Conservation (phyloP, 345 rosid genomes). For the Acer campestre region DNA sequence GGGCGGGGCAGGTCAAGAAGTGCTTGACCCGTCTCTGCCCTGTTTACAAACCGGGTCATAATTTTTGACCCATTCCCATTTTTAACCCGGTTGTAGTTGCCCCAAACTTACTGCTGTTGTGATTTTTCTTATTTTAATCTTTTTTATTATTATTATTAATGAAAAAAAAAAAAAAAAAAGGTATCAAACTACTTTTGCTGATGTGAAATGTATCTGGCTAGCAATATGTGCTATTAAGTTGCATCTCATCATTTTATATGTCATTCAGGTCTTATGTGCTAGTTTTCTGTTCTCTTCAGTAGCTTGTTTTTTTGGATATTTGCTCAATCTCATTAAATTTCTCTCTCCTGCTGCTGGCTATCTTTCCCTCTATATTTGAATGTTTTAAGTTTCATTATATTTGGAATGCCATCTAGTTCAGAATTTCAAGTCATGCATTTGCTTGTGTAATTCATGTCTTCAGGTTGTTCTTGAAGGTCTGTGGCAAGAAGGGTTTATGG, state of each 20-base stretch:
- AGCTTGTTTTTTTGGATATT: background rate
- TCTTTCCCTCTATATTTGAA: background rate
- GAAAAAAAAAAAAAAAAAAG: too few relatives aligned
- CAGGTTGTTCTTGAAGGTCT: conserved; percentile 95
- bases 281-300: conserved; percentile 5
- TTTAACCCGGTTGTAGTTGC: too few relatives aligned
- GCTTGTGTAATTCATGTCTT: conserved; percentile 10
- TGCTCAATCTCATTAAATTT: conserved; percentile 1
- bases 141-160: too few relatives aligned
- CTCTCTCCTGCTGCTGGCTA: background rate
- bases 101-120: too few relatives aligned
- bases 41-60: too few relatives aligned
- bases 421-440: background rate
- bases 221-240: background rate
- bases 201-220: background rate
- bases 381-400: background rate
- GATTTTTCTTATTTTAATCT: too few relatives aligned
- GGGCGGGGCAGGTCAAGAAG: too few relatives aligned
- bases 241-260: background rate
- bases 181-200: too few relatives aligned
- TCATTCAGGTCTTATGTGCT: background rate
- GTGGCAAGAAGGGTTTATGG: conserved; percentile 91
- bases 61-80: too few relatives aligned
- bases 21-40: too few relatives aligned
- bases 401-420: background rate